Percentiles rank a stretch among this genome's conserved stretches.
Conservation (phyloP, 768 basidiomycete genomes). For the Paxillus rubicundulus region DNA sequence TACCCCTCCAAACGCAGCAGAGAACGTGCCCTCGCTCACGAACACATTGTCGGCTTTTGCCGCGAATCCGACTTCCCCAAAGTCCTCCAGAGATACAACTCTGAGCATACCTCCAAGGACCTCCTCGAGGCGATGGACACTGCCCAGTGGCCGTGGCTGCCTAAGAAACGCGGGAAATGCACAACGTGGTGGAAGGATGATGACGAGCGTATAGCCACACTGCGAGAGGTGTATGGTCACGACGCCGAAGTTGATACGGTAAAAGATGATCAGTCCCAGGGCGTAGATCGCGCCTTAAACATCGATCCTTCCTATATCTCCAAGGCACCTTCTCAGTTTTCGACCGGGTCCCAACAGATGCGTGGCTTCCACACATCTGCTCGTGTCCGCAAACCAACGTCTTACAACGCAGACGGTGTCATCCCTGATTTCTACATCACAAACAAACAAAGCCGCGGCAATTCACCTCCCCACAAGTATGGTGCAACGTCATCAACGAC, state of each 20-base stretch:
- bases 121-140: conserved; percentile 34
- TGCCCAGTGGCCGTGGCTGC: conserved; percentile 37
- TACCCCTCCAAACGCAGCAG: conserved; percentile 29
- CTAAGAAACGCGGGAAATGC: conserved; percentile 8
- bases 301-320: not conserved
- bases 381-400: conserved; percentile 16
- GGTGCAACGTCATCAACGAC: conserved; percentile 3
- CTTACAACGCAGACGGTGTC: conserved; percentile 22
- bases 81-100: conserved; percentile 33
- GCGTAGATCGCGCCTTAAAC: no score
- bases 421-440: conserved; percentile 29
- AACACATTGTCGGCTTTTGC: conserved; percentile 36
- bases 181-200: conserved; percentile 30
- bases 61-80: conserved; percentile 30
- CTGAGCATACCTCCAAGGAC: conserved; percentile 11
- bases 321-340: not conserved
- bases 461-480: not conserved
- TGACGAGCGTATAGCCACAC: conserved; percentile 21
- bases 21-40: conserved; percentile 30
- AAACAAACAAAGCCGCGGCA: conserved; percentile 22
- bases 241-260: not conserved
- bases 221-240: conserved; percentile 8
- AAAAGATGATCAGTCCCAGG: no score
- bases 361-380: conserved; percentile 27
- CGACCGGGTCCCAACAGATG: conserved; percentile 8